These are phyloP conservation scores for Diatrype stigma DNA, from an alignment of 2,329 filamentous ascomycete species.

Conservation along the genomic window DNA sequence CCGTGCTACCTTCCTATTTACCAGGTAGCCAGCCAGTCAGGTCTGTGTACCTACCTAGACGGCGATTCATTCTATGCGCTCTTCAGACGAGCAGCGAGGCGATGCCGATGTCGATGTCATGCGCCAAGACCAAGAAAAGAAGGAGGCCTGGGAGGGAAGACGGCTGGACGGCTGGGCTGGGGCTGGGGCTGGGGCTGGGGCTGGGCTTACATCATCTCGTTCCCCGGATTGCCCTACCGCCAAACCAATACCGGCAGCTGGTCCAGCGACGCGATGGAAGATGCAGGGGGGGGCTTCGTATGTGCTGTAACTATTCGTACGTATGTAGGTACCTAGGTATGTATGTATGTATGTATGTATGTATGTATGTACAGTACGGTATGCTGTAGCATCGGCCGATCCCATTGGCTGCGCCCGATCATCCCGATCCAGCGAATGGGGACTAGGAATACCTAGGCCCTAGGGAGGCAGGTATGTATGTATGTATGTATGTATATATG, in stretches of 20 bases:
- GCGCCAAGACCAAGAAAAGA: too few species aligned
- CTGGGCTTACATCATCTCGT: not conserved
- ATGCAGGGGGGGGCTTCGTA: too few species aligned
- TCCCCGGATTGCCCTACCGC: not conserved
- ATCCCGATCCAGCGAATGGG: not conserved
- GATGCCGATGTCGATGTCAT: not conserved
- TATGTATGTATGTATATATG: too few species aligned
- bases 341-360: too few species aligned
- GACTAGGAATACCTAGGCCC: not conserved
- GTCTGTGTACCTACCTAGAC: too few species aligned
- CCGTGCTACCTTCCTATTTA: not conserved
- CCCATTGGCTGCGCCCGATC: not conserved
- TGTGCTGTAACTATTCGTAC: too few species aligned
- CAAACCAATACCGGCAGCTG: constrained; percentile 1
- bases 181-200: not conserved
- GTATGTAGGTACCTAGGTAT: too few species aligned
- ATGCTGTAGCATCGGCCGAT: not conserved
- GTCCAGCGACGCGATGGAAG: too few species aligned
- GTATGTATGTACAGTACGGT: not conserved
- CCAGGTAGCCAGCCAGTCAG: not conserved
- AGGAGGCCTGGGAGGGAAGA: too few species aligned
- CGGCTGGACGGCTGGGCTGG: not conserved
- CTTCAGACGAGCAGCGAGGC: too few species aligned
- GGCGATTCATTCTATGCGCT: too few species aligned
- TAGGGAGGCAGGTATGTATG: too few species aligned